phyloP scores from a whole-genome alignment of 2,329 filamentous ascomycete species.

The Colletotrichum lini region DNA sequence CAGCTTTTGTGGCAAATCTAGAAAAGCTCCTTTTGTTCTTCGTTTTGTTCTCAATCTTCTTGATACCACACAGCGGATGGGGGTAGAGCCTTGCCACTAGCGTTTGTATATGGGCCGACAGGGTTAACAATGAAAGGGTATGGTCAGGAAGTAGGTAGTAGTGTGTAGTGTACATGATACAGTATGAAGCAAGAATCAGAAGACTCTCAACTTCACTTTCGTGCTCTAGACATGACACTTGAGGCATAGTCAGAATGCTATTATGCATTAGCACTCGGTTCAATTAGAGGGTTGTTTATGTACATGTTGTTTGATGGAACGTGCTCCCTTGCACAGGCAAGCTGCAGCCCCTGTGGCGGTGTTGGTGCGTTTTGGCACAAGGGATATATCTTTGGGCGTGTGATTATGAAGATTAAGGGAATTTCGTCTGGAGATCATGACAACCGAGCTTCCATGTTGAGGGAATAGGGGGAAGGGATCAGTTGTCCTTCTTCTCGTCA shows the following conservation, averaged over 20 bases:
- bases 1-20: background rate
- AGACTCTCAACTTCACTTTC: background rate
- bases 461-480: background rate
- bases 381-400: background rate
- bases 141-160: too few species aligned
- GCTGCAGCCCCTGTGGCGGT: background rate
- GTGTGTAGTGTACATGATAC: background rate
- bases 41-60: background rate
- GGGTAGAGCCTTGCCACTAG: background rate
- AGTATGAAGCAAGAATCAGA: background rate
- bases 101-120: background rate
- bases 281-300: background rate
- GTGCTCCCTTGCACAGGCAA: background rate
- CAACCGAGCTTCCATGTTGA: slow-evolving; percentile 24
- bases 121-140: background rate
- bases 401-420: background rate
- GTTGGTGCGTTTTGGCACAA: background rate
- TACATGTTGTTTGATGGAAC: background rate
- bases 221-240: too few species aligned
- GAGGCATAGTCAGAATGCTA: background rate
- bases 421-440: slow-evolving; percentile 43
- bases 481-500: slow-evolving; percentile 35
- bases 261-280: slow-evolving; percentile 9
- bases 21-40: background rate
- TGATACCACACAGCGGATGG: slow-evolving; percentile 11